Evolutionary conservation across 768 basidiomycete genomes (phyloP).

Genomic region (Zangia roseola): DNA sequence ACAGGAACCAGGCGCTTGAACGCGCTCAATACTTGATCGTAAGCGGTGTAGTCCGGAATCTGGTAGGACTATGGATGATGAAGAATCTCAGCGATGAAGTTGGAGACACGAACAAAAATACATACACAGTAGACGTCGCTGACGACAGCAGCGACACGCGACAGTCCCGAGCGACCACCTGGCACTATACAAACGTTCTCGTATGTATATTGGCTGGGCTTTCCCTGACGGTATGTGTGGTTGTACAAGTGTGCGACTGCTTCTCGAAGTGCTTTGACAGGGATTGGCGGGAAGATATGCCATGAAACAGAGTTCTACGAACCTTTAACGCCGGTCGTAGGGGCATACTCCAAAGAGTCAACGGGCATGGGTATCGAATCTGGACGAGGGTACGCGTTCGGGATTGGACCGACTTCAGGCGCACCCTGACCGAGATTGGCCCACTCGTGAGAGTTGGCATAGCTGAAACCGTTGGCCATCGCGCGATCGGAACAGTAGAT

Average conservation of each 20-base stretch:
- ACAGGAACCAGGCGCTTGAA: constrained; percentile 91
- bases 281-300: constrained; percentile 2
- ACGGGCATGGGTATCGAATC: constrained; percentile 60
- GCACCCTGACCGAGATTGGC: constrained; percentile 91
- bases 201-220: constrained; percentile 79
- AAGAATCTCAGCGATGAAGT: background rate
- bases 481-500: constrained; percentile 93
- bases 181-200: constrained; percentile 96
- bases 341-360: constrained; percentile 86
- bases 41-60: constrained; percentile 89
- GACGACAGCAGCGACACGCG: constrained; percentile 88
- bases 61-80: constrained; percentile 65
- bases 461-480: constrained; percentile 92
- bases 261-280: constrained; percentile 64
- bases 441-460: constrained; percentile 77
- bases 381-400: constrained; percentile 67
- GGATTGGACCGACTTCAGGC: constrained; percentile 84
- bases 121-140: constrained; percentile 83
- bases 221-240: constrained; percentile 78
- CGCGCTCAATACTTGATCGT: constrained; percentile 79
- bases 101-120: background rate
- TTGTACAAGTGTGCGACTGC: constrained; percentile 93
- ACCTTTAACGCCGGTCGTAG: constrained; percentile 90
- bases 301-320: constrained; percentile 2
- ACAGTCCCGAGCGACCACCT: constrained; percentile 87